Evolutionary conservation across 148 eudicot genomes (phyloP).

Genomic region (Dianthus caryophyllus): DNA sequence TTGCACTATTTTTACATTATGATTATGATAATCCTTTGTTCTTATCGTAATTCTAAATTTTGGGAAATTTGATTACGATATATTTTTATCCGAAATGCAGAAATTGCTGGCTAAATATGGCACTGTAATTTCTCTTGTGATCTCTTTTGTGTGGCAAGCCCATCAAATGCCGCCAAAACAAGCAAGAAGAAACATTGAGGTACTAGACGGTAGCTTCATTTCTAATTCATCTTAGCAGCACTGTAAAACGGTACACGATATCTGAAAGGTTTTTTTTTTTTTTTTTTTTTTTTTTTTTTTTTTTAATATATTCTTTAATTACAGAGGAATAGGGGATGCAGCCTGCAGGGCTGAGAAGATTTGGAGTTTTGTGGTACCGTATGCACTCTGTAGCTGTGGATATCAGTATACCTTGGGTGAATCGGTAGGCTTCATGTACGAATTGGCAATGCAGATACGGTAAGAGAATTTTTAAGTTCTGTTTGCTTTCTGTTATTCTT

Average conservation of each 20-base stretch:
- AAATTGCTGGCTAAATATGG: conserved; percentile 75
- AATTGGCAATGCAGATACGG: conserved; percentile 8
- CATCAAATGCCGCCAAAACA: conserved; percentile 67
- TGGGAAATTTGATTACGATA: not conserved
- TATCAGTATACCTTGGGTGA: not conserved
- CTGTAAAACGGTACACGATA: not conserved
- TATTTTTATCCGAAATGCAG: conserved; percentile 38
- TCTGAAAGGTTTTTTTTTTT: no score
- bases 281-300: no score
- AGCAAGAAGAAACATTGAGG: conserved; percentile 68
- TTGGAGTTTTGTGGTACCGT: not conserved
- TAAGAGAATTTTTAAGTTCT: conserved; percentile 14
- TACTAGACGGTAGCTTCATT: not conserved
- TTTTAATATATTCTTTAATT: not conserved
- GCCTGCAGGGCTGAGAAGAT: conserved; percentile 13
- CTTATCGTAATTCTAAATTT: not conserved
- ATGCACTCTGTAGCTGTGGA: not conserved
- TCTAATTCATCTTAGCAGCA: conserved; percentile 15
- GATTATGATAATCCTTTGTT: not conserved
- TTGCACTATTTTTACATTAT: conserved; percentile 20
- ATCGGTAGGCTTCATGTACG: conserved; percentile 5
- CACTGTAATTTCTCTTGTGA: conserved; percentile 57
- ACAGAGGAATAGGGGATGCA: no score
- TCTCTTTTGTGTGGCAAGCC: conserved; percentile 59
- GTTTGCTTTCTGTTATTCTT: no score